These are phyloP conservation scores for Mortierella sp. DNA, from an alignment of 371 early-diverging fungal species.

Conservation along the genomic window DNA sequence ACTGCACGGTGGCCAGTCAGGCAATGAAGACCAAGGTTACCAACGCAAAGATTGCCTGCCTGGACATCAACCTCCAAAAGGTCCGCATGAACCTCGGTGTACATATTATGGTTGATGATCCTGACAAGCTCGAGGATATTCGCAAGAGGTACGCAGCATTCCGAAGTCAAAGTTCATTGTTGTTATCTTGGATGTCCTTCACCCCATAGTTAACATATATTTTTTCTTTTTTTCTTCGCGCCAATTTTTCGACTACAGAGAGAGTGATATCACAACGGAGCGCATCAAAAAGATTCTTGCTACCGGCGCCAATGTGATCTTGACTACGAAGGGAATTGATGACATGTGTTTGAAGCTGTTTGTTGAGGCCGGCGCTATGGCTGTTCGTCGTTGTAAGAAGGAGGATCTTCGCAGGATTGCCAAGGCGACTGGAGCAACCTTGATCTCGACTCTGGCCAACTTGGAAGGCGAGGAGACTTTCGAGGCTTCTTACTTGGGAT, in stretches of 20 bases:
- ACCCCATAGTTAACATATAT: no score
- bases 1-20: conserved; percentile 98
- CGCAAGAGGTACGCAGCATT: conserved; percentile 78
- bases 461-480: conserved; percentile 98
- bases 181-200: neutral
- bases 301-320: conserved; percentile 98
- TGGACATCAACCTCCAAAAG: conserved; percentile 99
- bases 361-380: conserved; percentile 94
- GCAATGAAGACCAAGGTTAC: conserved; percentile 92
- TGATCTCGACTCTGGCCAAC: conserved; percentile 97
- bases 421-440: conserved; percentile 94
- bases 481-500: conserved; percentile 91
- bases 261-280: conserved; percentile 97
- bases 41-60: conserved; percentile 97
- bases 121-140: conserved; percentile 98
- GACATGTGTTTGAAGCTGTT: conserved; percentile 98
- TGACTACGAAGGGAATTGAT: conserved; percentile 99
- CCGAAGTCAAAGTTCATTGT: no score
- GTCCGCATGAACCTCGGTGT: conserved; percentile 99
- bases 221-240: no score
- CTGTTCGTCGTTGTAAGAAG: conserved; percentile 97
- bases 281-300: conserved; percentile 96
- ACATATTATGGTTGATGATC: conserved; percentile 98
- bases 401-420: conserved; percentile 99
- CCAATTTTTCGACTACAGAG: conserved; percentile 63